Base-by-base conservation (phyloP, 306 rosid genomes). In the Rubus parviflorus region DNA sequence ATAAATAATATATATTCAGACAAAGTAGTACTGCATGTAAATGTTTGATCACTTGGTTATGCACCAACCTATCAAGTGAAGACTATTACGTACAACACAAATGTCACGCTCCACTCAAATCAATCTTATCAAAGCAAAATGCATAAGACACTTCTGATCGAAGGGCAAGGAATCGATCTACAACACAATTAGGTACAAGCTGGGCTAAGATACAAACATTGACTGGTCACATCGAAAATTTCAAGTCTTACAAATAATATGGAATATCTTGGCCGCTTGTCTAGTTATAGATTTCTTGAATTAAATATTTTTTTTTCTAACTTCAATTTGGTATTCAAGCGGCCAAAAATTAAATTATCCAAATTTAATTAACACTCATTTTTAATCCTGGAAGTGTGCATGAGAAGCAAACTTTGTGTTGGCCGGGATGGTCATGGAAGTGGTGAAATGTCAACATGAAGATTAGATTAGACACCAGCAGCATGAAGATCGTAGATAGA, bases 401-500 rank as follows among this genome's bases (percentile, higher is more conserved):
- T 46, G 58, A 48, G 58, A 69, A 69, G 58, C 57, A 69, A 47
- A 47, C 43, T 30, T 30, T 30, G 74, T 45, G 4, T 9, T 67
- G 9, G n/a, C n/a, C n/a, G n/a, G 37, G 16, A 42, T 42, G 73
- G 73, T 11, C 37, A 2, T n/a, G 16, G 65, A 17, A 5, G 66
- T 22, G 77, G 68, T 73, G 77, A 73, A 73, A 73, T 41, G 76
- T 73, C 76, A 40, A 73, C 76, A 54, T 73, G 47, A 47, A 17
- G 63, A 35, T 42, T 43, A 43, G 48, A 43, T 42, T 46, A 42
- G 53, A 45, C 45, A 35, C 45, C 45, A 63, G 68, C 48, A 46
- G 54, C 54, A 68, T 30, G 42, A 25, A 14, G 15, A 64, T 60
- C 64, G 38, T 9, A 10, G 64, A 22, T 22, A 7, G 38, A 58